Percentiles rank a stretch among this genome's conserved stretches.
Conservation (phyloP, 495 filamentous ascomycete species). For the Acidiella bohemica region DNA sequence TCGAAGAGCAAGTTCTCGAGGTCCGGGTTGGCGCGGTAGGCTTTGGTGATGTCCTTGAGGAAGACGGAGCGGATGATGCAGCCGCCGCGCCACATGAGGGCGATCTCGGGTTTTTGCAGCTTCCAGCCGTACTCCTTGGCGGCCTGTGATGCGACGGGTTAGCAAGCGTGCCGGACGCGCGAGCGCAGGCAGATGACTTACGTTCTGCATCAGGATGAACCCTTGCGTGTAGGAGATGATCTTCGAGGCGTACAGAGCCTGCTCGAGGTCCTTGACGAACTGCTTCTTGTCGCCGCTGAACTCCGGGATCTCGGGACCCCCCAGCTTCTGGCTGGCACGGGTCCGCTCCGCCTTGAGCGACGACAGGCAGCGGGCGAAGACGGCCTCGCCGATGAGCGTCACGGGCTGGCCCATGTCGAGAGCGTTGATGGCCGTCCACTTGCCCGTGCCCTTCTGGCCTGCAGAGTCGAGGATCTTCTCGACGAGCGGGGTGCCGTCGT, state of each 20-base stretch:
- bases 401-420: conserved; percentile 98
- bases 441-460: conserved; percentile 98
- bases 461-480: conserved; percentile 99
- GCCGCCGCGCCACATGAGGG: conserved; percentile 98
- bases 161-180: conserved; percentile 38
- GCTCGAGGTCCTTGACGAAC: conserved; percentile 93
- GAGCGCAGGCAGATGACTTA: conserved; percentile 34
- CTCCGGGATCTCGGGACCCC: conserved; percentile 51
- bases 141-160: conserved; percentile 55
- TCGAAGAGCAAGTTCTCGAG: conserved; percentile 97
- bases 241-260: conserved; percentile 97
- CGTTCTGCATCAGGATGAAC: conserved; percentile 99
- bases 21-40: conserved; percentile 87
- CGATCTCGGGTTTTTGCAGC: conserved; percentile 99
- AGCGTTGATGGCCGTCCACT: conserved; percentile 99
- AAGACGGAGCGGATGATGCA: conserved; percentile 99
- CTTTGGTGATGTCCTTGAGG: conserved; percentile 96
- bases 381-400: conserved; percentile 92
- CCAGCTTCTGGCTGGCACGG: conserved; percentile 64
- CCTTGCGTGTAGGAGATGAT: conserved; percentile 99
- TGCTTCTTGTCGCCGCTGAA: conserved; percentile 83
- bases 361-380: conserved; percentile 87
- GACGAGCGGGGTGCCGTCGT: conserved; percentile 75
- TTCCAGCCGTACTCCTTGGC: conserved; percentile 95
- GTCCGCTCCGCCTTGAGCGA: conserved; percentile 87